Evolutionary conservation across 2,329 filamentous ascomycete genomes (phyloP), one percentile per base, ranked within the genome.

Genomic region (Hymenoscyphus repandus): DNA sequence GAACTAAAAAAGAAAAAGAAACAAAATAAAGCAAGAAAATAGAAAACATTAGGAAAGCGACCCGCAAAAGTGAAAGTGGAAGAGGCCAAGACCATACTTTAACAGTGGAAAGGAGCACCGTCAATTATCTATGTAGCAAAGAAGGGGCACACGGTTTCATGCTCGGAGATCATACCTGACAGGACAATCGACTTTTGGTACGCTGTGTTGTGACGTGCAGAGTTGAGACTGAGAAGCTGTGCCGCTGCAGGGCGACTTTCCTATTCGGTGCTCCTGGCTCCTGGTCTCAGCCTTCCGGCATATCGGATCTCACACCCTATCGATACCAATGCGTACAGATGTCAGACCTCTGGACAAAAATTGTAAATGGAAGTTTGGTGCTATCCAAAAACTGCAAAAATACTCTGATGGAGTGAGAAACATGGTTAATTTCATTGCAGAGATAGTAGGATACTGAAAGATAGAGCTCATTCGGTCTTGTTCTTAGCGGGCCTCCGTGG

Each of bases 101-200:
- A 44, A 32, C 6, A 20, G 27, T 30, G 7, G 22, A 27, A 27
- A 27, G 22, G 22, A 7, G 7, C 22, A 27, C 22, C 22, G 22
- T 27, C 38, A 20, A 40, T 11, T 11, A 20, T 40, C 15, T 39
- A 30, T 20, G 17, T 22, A 9, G 34, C 31, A 34, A 30, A 44
- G 34, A 13, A 32, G 13, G 33, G 33, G 10, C 22, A 20, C 11
- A 12, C 38, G 36, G 45, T 47, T 47, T 47, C 45, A 47, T 20
- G 30, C 18, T n/a, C 20, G 44, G 32, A 31, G 45, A 47, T 47
- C 45, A 47, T 47, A 47, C 45, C 39, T 39, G 13, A 40, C 36
- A 47, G 17, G 45, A 46, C 44, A 27, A 22, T 46, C 17, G 20
- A 22, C n/a, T 6, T 13, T 34, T 33, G 34, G n/a, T 20, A 13